Base-by-base conservation (phyloP, 1,284 basidiomycete species). In the Puccinia triticina region DNA sequence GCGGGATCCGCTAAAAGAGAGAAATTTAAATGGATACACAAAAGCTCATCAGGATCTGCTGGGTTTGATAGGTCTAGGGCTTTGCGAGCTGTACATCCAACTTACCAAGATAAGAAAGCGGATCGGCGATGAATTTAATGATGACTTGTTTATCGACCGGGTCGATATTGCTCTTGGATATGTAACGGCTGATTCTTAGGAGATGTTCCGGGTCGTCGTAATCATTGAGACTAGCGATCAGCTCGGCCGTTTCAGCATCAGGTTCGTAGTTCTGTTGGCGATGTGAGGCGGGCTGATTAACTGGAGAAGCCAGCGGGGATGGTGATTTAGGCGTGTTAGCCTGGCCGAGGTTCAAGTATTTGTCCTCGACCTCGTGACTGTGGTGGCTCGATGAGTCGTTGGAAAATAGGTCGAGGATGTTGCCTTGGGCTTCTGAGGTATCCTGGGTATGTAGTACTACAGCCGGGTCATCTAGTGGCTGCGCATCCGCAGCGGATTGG, bases 151-250 rank as follows among this genome's bases (percentile, higher is more conserved):
- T 18, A 37, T 73, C 71, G 5, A 5, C 21, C 1, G 29, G 1
- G 8, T 21, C 48, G 32, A 73, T 34, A 21, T 0, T 23, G 16
- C 43, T 55, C 34, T 32, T 26, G 14, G 48, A 53, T 29, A 73
- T 53, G 71, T 53, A 73, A 4, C 23, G 26, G 11, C 11, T 23
- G 32, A 73, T 37, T 18, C n/a, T 73, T 5, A 18, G 29, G 12
- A 34, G 32, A 55, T 73, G 71, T 23, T 73, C 53, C 12, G 71
- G 50, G 50, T 73, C 48, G 8, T 73, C 71, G 23, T 57, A n/a
- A 37, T 73, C 71, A 40, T 73, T 73, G 1, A 73, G 50, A 37
- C 71, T 55, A 29, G 71, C 71, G 11, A 73, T 73, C 23, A 55
- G 50, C 18, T 73, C 71, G 26, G 71, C 71, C 8, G 71, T 73